A percentile compares a stretch with the other conserved stretches of the same genome.
These are phyloP conservation scores for Taxillus chinensis DNA, from an alignment of 164 flowering plant species.

Conservation along the genomic window DNA sequence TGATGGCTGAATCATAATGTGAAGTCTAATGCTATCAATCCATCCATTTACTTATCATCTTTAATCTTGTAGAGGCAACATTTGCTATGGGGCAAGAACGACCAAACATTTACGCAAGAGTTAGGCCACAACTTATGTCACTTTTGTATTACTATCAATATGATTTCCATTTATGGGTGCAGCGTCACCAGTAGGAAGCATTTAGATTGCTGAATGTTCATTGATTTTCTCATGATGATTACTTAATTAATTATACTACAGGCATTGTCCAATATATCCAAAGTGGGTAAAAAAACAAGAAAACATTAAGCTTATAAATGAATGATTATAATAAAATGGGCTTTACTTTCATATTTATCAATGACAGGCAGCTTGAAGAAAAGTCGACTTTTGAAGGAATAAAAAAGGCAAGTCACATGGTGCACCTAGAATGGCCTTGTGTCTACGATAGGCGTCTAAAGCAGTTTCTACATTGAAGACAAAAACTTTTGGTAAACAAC, in stretches of 20 bases:
- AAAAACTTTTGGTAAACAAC: too few species aligned
- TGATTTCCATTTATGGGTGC: background rate
- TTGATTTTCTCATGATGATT: too few species aligned
- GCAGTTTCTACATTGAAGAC: constrained; percentile 42
- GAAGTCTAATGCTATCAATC: too few species aligned
- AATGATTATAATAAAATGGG: too few species aligned
- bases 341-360: too few species aligned
- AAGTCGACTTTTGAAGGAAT: constrained; percentile 54
- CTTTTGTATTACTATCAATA: background rate
- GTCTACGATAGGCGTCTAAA: constrained; percentile 67
- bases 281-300: too few species aligned
- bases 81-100: constrained; percentile 86
- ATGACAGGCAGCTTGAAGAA: constrained; percentile 69
- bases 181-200: background rate
- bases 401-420: constrained; percentile 84
- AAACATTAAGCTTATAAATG: too few species aligned
- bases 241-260: too few species aligned
- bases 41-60: background rate
- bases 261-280: too few species aligned
- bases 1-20: too few species aligned
- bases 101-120: constrained; percentile 66
- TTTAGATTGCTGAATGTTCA: background rate
- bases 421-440: constrained; percentile 87
- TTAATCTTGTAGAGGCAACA: constrained; percentile 51
- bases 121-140: constrained; percentile 65